Base-by-base conservation (phyloP, 1,284 basidiomycete genomes). In the Neonothopanus nambi region DNA sequence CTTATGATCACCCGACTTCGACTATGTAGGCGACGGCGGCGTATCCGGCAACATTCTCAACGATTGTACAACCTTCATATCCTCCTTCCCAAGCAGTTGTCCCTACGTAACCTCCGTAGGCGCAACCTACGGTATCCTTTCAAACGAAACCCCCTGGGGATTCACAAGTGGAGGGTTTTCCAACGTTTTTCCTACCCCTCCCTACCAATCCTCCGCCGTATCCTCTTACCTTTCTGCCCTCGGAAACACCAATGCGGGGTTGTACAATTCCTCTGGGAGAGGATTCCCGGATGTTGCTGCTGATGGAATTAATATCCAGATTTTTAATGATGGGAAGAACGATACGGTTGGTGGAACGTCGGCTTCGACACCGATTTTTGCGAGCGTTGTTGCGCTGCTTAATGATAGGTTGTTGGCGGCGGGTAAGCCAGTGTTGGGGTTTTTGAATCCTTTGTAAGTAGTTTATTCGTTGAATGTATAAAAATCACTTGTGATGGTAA, bases 391-490 rank as follows among this genome's bases (percentile, higher is more conserved):
- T 35, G 60, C 71, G 0, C 61, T 77, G 48, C 57, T 79, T 15
- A 79, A 79, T 59, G 75, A 76, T 52, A 56, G 61, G 23, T 64
- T 67, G 17, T 45, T 70, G 24, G 66, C 66, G 1, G 61, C 68
- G 23, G 72, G 71, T 18, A 69, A 68, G 56, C 42, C 68, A 3
- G 57, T 65, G 5, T 63, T 78, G 0, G 76, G 76, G 1, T 78
- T 74, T 67, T 48, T 77, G 20, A 76, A 77, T 61, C 75, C 74
- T 5, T 69, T 73, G 62, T 60, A 45, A 35, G 54, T 56, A 15
- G 35, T 77, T 71, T 65, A 40, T 74, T 15, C 73, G 62, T 77
- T 41, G 58, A 80, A 18, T 79, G 79, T 62, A 75, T n/a, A n/a
- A n/a, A n/a, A n/a, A n/a, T n/a, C n/a, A n/a, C n/a, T n/a, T n/a